These are phyloP conservation scores for Saccharomycopsis sp. DNA, from an alignment of 805 yeast species.

Conservation along the genomic window DNA sequence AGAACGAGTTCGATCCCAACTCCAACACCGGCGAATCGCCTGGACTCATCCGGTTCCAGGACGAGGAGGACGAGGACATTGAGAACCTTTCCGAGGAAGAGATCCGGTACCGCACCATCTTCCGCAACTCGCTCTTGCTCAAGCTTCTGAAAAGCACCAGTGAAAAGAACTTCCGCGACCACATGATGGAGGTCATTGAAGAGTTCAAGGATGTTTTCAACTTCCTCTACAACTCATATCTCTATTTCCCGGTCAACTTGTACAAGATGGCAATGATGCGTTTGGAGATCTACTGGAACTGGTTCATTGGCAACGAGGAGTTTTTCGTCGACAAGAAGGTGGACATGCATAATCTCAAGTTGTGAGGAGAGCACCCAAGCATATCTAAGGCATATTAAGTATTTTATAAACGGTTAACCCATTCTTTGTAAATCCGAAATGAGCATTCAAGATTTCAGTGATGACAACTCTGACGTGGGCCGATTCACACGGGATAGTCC, in stretches of 20 bases:
- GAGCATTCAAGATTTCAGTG: too few species aligned
- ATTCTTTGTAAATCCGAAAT: too few species aligned
- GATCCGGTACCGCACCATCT: constrained; percentile 6
- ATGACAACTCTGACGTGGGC: too few species aligned
- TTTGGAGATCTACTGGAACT: constrained; percentile 18
- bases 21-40: neutral
- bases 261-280: constrained; percentile 6
- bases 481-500: too few species aligned
- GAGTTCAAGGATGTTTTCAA: constrained; percentile 19
- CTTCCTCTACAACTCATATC: constrained; percentile 15
- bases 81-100: constrained; percentile 18
- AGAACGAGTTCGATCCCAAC: constrained; percentile 5
- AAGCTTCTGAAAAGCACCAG: constrained; percentile 9
- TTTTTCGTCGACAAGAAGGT: constrained; percentile 8
- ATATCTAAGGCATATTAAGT: too few species aligned
- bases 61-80: constrained; percentile 19
- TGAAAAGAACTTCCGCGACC: constrained; percentile 17
- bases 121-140: constrained; percentile 13
- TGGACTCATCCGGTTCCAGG: constrained; percentile 4
- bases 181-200: constrained; percentile 16
- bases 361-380: neutral
- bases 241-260: constrained; percentile 18
- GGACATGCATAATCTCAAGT: neutral
- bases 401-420: too few species aligned
- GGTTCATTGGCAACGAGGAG: constrained; percentile 16